Evolutionary conservation across 768 basidiomycete species (phyloP).

Genomic region (Leccinum broughii): DNA sequence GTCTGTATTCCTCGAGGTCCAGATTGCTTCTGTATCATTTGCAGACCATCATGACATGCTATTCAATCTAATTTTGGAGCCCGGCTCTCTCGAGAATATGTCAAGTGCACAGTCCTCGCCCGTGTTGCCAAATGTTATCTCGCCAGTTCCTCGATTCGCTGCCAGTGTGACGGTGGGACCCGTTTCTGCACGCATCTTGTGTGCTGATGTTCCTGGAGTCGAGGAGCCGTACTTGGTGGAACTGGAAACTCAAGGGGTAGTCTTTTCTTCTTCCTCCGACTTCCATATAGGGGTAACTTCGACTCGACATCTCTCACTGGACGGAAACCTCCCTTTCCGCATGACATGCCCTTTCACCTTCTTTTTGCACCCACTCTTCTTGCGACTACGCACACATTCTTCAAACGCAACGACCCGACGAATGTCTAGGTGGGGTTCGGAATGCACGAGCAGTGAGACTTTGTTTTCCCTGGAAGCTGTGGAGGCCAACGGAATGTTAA

Average conservation of each 20-base stretch:
- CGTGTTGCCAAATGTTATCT: slow-evolving; percentile 32
- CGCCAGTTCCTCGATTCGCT: slow-evolving; percentile 50
- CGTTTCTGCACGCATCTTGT: slow-evolving; percentile 52
- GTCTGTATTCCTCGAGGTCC: slow-evolving; percentile 48
- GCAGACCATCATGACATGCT: slow-evolving; percentile 57
- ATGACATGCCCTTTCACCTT: slow-evolving; percentile 45
- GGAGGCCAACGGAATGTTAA: slow-evolving; percentile 46
- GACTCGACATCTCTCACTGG: slow-evolving; percentile 19
- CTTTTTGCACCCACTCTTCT: slow-evolving; percentile 51
- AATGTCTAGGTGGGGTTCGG: slow-evolving; percentile 35
- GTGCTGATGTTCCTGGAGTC: slow-evolving; percentile 38
- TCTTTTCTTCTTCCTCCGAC: slow-evolving; percentile 41
- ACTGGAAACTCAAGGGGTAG: slow-evolving; percentile 55
- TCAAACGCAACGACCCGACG: slow-evolving; percentile 24
- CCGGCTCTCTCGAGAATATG: slow-evolving; percentile 19
- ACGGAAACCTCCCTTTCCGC: slow-evolving; percentile 44
- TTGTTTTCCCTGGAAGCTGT: slow-evolving; percentile 60
- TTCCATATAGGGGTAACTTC: slow-evolving; percentile 36
- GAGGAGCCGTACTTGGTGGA: slow-evolving; percentile 54
- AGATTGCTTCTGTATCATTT: slow-evolving; percentile 46
- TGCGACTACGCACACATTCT: slow-evolving; percentile 47
- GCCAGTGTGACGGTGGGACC: slow-evolving; percentile 51
- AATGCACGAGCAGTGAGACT: slow-evolving; percentile 46
- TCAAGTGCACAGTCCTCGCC: slow-evolving; percentile 6
- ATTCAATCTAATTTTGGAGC: slow-evolving; percentile 35